Conservation (phyloP, 1,139 yeast species). For the Yamadazyma atmosphaerica region DNA sequence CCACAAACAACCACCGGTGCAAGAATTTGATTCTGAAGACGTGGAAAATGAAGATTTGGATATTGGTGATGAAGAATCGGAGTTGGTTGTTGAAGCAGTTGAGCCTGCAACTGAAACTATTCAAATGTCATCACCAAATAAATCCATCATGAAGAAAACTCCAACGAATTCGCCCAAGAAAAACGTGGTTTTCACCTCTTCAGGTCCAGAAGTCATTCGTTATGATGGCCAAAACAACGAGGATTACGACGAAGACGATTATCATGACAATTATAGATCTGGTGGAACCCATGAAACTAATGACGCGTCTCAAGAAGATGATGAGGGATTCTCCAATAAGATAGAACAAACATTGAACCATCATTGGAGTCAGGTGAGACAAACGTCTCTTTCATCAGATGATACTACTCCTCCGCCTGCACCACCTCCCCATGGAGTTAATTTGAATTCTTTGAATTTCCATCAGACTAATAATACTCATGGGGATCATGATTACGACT, state of each 20-base stretch:
- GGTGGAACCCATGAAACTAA: too few species aligned
- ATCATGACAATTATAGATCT: constrained; percentile 3
- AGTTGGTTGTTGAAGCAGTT: constrained; percentile 1
- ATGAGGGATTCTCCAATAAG: constrained; percentile 12
- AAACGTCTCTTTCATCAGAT: constrained; percentile 13
- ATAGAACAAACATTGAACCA: constrained; percentile 19
- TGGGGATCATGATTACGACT: constrained; percentile 6
- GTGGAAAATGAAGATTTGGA: background rate
- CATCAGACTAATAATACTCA: constrained; percentile 5
- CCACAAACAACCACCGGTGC: background rate
- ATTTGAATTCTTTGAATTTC: constrained; percentile 9
- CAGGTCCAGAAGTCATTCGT: constrained; percentile 38
- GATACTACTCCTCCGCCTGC: constrained; percentile 33
- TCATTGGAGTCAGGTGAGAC: constrained; percentile 26
- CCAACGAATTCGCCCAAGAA: constrained; percentile 37
- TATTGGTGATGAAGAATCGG: background rate
- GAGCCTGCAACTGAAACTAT: background rate
- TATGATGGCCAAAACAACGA: constrained; percentile 20
- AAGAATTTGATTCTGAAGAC: too few species aligned
- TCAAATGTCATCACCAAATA: constrained; percentile 32
- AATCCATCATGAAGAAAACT: constrained; percentile 41
- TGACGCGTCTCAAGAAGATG: too few species aligned
- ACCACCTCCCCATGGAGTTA: constrained; percentile 28
- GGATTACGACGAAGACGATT: constrained; percentile 8
- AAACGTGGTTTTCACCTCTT: constrained; percentile 37